Conservation (phyloP, 2,329 filamentous ascomycete genomes). For the Claviceps capensis region DNA sequence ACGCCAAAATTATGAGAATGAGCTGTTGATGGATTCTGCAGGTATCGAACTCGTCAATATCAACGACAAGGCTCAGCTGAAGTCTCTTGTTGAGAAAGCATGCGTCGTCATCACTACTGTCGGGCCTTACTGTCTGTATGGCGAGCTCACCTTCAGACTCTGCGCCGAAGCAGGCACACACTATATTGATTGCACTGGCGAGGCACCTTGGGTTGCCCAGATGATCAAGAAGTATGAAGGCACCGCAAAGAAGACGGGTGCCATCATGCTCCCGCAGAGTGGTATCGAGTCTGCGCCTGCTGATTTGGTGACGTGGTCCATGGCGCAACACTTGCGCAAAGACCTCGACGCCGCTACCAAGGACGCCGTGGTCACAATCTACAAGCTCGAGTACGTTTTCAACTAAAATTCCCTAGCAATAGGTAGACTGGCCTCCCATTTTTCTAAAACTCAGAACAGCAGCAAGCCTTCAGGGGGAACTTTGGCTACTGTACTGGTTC, state of each 20-base stretch:
- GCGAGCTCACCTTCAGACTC: slow-evolving; percentile 45
- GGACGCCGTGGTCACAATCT: slow-evolving; percentile 39
- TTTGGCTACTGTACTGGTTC: slow-evolving; percentile 48
- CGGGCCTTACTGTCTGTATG: slow-evolving; percentile 43
- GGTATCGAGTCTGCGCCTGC: slow-evolving; percentile 49
- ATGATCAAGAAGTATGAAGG: slow-evolving; percentile 49
- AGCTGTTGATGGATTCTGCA: slow-evolving; percentile 10
- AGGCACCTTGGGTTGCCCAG: slow-evolving; percentile 39
- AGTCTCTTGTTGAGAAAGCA: slow-evolving; percentile 39
- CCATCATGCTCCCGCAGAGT: slow-evolving; percentile 46
- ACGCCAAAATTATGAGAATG: not conserved
- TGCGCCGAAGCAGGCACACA: slow-evolving; percentile 50
- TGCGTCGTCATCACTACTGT: slow-evolving; percentile 43
- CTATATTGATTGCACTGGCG: slow-evolving; percentile 50
- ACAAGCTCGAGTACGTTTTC: slow-evolving; percentile 24
- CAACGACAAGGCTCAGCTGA: slow-evolving; percentile 30
- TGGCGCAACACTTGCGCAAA: slow-evolving; percentile 36
- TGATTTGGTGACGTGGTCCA: slow-evolving; percentile 42
- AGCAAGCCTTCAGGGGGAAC: slow-evolving; percentile 49
- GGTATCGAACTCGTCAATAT: slow-evolving; percentile 40
- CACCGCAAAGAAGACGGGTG: slow-evolving; percentile 37
- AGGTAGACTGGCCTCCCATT: not conserved
- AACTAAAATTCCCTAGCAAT: not conserved
- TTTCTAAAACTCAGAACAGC: slow-evolving; percentile 6
- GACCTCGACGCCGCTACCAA: slow-evolving; percentile 33